Percentiles rank a stretch among this genome's conserved stretches.
Evolutionary conservation across 176 grass and related monocot species (phyloP).

Genomic region (Olyra latifolia): DNA sequence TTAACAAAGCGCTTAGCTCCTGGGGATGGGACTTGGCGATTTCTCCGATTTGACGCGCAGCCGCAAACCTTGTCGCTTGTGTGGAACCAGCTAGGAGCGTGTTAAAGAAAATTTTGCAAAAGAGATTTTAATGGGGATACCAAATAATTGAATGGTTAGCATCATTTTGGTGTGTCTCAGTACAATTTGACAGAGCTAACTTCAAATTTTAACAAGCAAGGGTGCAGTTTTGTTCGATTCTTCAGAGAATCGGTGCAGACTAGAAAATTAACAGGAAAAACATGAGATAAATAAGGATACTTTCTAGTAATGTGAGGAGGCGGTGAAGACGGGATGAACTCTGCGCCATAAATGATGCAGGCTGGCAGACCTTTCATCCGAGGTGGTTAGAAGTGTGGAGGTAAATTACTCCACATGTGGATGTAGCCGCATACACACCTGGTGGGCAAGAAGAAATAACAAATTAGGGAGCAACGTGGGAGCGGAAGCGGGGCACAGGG

Average conservation of each 20-base stretch:
- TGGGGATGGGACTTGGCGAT: conserved; percentile 90
- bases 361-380: conserved; percentile 40
- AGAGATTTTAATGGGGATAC: not conserved
- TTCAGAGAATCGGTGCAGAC: not conserved
- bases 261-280: not conserved
- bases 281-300: conserved; percentile 45
- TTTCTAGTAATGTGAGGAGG: conserved; percentile 93
- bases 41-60: conserved; percentile 92
- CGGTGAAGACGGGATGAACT: conserved; percentile 94
- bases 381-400: not conserved
- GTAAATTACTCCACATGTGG: conserved; percentile 1
- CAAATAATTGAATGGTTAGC: not conserved
- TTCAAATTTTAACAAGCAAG: conserved; percentile 5
- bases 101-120: conserved; percentile 55
- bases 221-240: not conserved
- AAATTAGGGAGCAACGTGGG: not conserved
- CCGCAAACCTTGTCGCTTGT: conserved; percentile 80
- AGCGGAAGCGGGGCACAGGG: not conserved
- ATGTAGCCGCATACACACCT: not conserved
- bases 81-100: conserved; percentile 80
- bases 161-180: not conserved
- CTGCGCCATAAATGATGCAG: conserved; percentile 54
- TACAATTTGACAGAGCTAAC: not conserved
- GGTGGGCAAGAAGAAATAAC: not conserved
- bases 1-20: conserved; percentile 74